Conservation (phyloP, 169 alveolate genomes). For the Miamiensis avidus region DNA sequence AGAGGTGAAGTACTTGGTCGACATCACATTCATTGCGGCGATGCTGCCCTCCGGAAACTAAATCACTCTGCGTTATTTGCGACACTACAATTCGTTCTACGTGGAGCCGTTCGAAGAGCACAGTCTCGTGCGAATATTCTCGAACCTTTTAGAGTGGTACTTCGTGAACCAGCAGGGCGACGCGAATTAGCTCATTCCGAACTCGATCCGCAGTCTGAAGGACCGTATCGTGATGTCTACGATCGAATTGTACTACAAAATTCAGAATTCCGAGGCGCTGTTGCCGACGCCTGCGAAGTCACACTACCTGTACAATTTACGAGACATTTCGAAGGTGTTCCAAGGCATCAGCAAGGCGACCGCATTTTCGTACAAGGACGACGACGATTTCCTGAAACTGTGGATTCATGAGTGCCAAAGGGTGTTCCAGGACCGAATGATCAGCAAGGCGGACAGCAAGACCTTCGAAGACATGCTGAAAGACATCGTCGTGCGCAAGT, state of each 20-base stretch:
- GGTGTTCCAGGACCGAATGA: slow-evolving; percentile 84
- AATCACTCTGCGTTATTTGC: slow-evolving; percentile 75
- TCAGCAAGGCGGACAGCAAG: slow-evolving; percentile 70
- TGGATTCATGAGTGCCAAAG: slow-evolving; percentile 90
- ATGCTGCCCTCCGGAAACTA: slow-evolving; percentile 90
- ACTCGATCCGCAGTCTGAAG: slow-evolving; percentile 20
- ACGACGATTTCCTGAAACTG: slow-evolving; percentile 73
- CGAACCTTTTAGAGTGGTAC: slow-evolving; percentile 75
- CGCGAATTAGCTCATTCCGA: slow-evolving; percentile 47
- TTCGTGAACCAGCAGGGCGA: slow-evolving; percentile 53
- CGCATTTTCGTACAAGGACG: slow-evolving; percentile 66
- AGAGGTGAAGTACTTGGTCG: slow-evolving; percentile 72
- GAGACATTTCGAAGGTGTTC: slow-evolving; percentile 87
- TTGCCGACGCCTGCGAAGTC: slow-evolving; percentile 89
- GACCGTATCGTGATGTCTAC: slow-evolving; percentile 70
- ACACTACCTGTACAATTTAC: slow-evolving; percentile 85
- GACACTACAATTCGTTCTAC: slow-evolving; percentile 77
- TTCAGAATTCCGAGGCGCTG: slow-evolving; percentile 55
- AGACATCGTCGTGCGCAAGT: slow-evolving; percentile 66
- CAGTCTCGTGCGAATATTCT: slow-evolving; percentile 72
- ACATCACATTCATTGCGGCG: slow-evolving; percentile 79
- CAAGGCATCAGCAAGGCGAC: slow-evolving; percentile 79
- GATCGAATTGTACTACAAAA: slow-evolving; percentile 65
- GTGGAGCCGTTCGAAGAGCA: slow-evolving; percentile 72
- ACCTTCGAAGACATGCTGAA: slow-evolving; percentile 64